phyloP scores from a whole-genome alignment of 345 rosid genomes.

The Eucalyptus pumila region DNA sequence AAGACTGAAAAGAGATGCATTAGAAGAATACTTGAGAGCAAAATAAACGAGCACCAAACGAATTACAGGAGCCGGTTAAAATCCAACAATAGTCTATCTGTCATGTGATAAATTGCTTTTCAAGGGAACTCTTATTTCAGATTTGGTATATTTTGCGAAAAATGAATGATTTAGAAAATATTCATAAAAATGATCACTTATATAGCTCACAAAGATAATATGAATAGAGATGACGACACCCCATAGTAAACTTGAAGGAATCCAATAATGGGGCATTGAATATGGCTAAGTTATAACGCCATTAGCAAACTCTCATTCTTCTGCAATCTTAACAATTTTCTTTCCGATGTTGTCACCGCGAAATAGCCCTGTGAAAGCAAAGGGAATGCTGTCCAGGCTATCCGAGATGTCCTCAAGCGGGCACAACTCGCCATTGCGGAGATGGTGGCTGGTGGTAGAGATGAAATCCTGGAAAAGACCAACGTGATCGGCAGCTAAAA shows the following conservation, averaged over 20 bases:
- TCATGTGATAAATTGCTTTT: background rate
- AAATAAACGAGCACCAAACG: background rate
- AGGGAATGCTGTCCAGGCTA: conserved; percentile 38
- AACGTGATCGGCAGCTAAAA: conserved; percentile 19
- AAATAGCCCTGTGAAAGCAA: conserved; percentile 31
- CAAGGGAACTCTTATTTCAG: background rate
- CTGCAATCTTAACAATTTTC: conserved; percentile 1
- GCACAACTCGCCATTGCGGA: conserved; percentile 9
- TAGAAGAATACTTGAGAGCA: background rate
- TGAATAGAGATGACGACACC: background rate
- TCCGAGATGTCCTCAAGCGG: conserved; percentile 32
- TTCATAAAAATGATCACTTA: too few relatives aligned
- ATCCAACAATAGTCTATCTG: background rate
- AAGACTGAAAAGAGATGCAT: background rate
- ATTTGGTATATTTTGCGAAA: background rate
- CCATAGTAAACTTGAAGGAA: background rate
- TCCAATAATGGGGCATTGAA: background rate
- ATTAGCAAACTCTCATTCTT: background rate
- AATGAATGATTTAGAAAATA: too few relatives aligned
- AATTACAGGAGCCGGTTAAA: background rate
- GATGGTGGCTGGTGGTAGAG: conserved; percentile 18
- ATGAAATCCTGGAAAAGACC: conserved; percentile 16
- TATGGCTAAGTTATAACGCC: background rate
- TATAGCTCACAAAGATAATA: background rate
- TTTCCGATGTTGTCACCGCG: conserved; percentile 25